Conservation (phyloP, 345 rosid species). For the Lepidium africanum region DNA sequence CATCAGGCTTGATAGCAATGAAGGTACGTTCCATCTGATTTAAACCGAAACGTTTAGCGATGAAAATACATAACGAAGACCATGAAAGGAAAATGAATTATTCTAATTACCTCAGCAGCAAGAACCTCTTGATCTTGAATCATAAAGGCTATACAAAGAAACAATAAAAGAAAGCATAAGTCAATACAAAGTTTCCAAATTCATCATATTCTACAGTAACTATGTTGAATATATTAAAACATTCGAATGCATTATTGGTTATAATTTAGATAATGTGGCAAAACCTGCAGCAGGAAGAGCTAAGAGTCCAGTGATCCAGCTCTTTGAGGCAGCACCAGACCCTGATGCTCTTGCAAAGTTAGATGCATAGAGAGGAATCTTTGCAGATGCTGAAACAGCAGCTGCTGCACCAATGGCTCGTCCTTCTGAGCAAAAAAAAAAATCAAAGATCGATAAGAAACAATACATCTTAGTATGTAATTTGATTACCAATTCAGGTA, state of each 20-base stretch:
- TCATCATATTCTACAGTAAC: background rate
- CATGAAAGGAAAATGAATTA: background rate
- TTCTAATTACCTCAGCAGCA: slow-evolving; percentile 72
- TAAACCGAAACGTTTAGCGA: background rate
- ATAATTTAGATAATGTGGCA: background rate
- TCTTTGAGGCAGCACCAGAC: slow-evolving; percentile 41
- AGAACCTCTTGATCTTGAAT: slow-evolving; percentile 84
- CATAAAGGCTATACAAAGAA: slow-evolving; percentile 49
- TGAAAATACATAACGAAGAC: background rate
- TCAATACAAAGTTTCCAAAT: background rate
- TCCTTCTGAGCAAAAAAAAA: slow-evolving; percentile 43
- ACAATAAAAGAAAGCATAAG: background rate
- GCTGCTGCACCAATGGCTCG: slow-evolving; percentile 64
- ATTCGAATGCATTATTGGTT: background rate
- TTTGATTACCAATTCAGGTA: background rate
- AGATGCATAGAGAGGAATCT: slow-evolving; percentile 47
- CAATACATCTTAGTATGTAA: background rate
- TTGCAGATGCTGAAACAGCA: slow-evolving; percentile 50
- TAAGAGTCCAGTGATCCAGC: slow-evolving; percentile 76
- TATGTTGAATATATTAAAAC: background rate
- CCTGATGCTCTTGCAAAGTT: slow-evolving; percentile 37
- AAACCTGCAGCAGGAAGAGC: slow-evolving; percentile 92
- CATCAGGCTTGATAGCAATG: slow-evolving; percentile 99
- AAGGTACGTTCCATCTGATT: slow-evolving; percentile 83
- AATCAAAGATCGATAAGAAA: background rate